Evolutionary conservation across 1,284 basidiomycete genomes (phyloP).

Genomic region (Trichosporon faecale): DNA sequence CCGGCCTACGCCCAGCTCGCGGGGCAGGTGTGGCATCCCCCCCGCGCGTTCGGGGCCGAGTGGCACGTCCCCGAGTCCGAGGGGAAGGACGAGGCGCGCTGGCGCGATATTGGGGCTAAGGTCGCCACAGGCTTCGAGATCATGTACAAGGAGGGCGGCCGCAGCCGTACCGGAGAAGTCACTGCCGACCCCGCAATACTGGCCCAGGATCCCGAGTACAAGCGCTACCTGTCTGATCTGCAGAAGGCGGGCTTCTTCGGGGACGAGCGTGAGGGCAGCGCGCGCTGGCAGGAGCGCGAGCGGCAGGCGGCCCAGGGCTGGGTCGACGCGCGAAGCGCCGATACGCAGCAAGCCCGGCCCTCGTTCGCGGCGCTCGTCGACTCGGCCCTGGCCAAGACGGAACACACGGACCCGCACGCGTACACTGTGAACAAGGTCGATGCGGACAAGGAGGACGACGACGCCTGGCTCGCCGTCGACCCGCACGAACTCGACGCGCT

Average conservation of each 20-base stretch:
- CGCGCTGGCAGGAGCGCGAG: conserved; percentile 69
- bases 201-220: conserved; percentile 33
- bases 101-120: conserved; percentile 85
- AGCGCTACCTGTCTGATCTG: conserved; percentile 64
- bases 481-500: conserved; percentile 50
- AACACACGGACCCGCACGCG: conserved; percentile 8
- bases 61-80: conserved; percentile 54
- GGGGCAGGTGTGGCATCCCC: conserved; percentile 87
- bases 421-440: conserved; percentile 17
- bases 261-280: conserved; percentile 69
- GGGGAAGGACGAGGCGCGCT: conserved; percentile 61
- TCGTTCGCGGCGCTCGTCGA: conserved; percentile 73
- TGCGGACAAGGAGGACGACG: conserved; percentile 39
- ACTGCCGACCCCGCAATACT: conserved; percentile 9
- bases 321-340: conserved; percentile 51
- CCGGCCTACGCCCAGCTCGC: conserved; percentile 88
- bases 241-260: conserved; percentile 68
- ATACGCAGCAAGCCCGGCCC: conserved; percentile 55
- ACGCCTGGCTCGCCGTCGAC: conserved; percentile 47
- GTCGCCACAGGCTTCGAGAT: conserved; percentile 93
- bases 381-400: conserved; percentile 56
- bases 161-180: conserved; percentile 53
- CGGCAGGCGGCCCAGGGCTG: conserved; percentile 66
- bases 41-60: conserved; percentile 73
- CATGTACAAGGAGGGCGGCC: conserved; percentile 75